Evolutionary conservation across 305 asterid species (phyloP), one percentile per base, ranked within the genome.

Genomic region (Salvia sclarea): DNA sequence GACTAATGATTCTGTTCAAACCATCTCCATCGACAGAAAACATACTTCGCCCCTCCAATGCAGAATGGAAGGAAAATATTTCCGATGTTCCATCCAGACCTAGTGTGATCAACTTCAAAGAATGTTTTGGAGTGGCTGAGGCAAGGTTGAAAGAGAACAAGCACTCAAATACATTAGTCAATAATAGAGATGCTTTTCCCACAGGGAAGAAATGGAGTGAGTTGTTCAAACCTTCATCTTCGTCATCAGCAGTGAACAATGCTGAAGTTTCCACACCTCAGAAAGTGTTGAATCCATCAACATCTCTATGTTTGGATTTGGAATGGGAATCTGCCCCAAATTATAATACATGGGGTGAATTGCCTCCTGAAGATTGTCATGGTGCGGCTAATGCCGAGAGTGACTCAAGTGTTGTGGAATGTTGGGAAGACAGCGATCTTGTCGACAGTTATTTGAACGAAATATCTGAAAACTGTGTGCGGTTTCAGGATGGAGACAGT

Each of bases 161-260:
- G 56, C 60, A 30, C 40, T 76, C 75, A 48, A 33, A 62, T 56
- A 73, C 64, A 35, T 56, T 61, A 8, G 21, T 63, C 22, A 28
- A 18, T 31, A 54, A 56, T 28, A 38, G 18, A 31, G 37, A 50
- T 17, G 40, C 54, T 47, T 50, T 10, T 74, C 33, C 62, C 62
- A 68, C 70, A 6, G 71, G n/a, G 49, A 83, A 70, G 71, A 30
- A 67, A 12, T 86, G 96, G 91, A 70, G 77, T 35, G 81, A 81
- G 8, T 60, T 86, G 53, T 84, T 88, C 52, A 75, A 78, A 24
- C 24, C 82, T 60, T 74, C 79, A 5, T 35, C 78, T n/a, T 44
- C 81, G 76, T 69, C 75, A 3, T 21, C 21, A 41, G 16, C 30
- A 2, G 35, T 13, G 25, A 37, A 53, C 61, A 22, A 53, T 31